Conservation (phyloP, 1,284 basidiomycete genomes). For the Trichosporon asahii region DNA sequence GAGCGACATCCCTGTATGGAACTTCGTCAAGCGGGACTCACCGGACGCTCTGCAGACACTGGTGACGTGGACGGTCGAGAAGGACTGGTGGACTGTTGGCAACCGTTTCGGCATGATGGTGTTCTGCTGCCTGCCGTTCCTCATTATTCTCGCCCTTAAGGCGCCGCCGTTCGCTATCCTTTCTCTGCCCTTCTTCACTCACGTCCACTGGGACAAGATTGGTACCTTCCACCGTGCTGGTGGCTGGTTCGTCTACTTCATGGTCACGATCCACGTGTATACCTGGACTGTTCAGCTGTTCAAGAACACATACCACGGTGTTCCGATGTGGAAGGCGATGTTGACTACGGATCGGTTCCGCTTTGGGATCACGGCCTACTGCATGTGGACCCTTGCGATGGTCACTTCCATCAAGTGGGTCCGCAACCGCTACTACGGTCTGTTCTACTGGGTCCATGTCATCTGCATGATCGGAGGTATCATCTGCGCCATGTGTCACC, state of each 20-base stretch:
- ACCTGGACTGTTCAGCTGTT: constrained; percentile 73
- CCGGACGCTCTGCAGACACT: constrained; percentile 12
- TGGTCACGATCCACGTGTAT: constrained; percentile 65
- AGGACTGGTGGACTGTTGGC: constrained; percentile 67
- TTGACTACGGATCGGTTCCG: constrained; percentile 69
- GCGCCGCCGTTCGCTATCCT: constrained; percentile 76
- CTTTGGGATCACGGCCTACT: constrained; percentile 69
- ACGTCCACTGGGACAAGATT: constrained; percentile 74
- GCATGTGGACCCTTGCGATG: constrained; percentile 65
- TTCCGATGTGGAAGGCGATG: constrained; percentile 61
- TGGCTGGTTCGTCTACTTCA: constrained; percentile 69
- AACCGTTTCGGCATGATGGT: constrained; percentile 71
- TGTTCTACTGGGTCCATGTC: constrained; percentile 71
- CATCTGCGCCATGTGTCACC: constrained; percentile 63
- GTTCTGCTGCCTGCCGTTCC: constrained; percentile 72
- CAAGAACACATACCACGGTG: constrained; percentile 57
- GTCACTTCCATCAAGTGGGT: constrained; percentile 64
- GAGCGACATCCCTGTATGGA: constrained; percentile 53
- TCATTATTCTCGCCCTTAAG: constrained; percentile 73
- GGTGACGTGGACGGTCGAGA: constrained; percentile 10
- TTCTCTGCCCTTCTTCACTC: constrained; percentile 64
- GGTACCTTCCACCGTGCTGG: constrained; percentile 68
- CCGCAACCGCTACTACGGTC: constrained; percentile 67
- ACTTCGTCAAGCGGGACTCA: constrained; percentile 31
- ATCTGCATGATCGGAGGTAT: constrained; percentile 56